A percentile compares a stretch with the other conserved stretches of the same genome.
These are phyloP conservation scores for Penicillium riverlandense DNA, from an alignment of 495 filamentous ascomycete species.

Conservation along the genomic window DNA sequence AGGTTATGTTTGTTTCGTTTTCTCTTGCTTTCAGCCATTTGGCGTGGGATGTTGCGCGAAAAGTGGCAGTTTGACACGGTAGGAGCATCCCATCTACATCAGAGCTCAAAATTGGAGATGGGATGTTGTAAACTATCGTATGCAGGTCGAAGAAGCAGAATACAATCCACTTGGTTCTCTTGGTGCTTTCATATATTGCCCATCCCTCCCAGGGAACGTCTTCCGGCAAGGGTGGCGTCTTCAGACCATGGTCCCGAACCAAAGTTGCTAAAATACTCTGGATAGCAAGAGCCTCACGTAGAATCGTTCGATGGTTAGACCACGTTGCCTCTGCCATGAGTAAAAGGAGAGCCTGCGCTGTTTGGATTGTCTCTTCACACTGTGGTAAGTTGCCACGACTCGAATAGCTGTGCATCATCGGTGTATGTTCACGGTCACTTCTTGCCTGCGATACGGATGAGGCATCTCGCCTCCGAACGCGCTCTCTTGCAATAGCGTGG, in stretches of 20 bases:
- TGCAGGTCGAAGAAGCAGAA: conserved; percentile 26
- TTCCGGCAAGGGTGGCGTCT: neutral
- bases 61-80: no score
- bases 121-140: conserved; percentile 24
- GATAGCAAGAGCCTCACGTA: conserved; percentile 12
- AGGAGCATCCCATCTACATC: conserved; percentile 3
- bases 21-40: no score
- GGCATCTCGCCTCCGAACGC: no score
- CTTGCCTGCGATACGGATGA: no score
- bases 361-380: conserved; percentile 1
- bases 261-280: conserved; percentile 13
- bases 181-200: conserved; percentile 14
- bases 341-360: conserved; percentile 17
- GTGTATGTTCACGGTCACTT: no score
- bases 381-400: no score
- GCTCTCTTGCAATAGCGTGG: neutral
- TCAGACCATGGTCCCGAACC: conserved; percentile 7
- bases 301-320: conserved; percentile 12
- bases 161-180: conserved; percentile 21
- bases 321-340: conserved; percentile 21
- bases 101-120: conserved; percentile 21
- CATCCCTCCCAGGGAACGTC: conserved; percentile 15
- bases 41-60: no score
- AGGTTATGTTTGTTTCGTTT: no score
- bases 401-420: no score